These are phyloP conservation scores for maize (Zea mays) DNA, from an alignment of 176 grass and related monocot species.

Conservation along the genomic window Zm-B73-REFERENCE-NAM-5.0 NC_050096.1:187381001-187381500, in stretches of 20 bases:
- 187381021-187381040: conserved; percentile 75
- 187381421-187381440: no score
- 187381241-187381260: conserved; percentile 56
- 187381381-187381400: neutral
- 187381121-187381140: conserved; percentile 78
- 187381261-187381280: conserved; percentile 65
- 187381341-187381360: conserved; percentile 13
- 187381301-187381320: conserved; percentile 63
- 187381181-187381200: conserved; percentile 72
- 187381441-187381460: no score
- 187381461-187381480: no score
- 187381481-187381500: no score
- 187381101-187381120: conserved; percentile 87
- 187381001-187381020: conserved; percentile 72
- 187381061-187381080: conserved; percentile 73
- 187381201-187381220: conserved; percentile 81
- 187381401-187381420: no score
- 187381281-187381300: conserved; percentile 73
- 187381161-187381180: conserved; percentile 65
- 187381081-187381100: conserved; percentile 83
- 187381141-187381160: conserved; percentile 64
- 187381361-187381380: neutral
- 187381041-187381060: conserved; percentile 80
- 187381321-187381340: conserved; percentile 50
- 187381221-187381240: conserved; percentile 59